Conservation (phyloP, 495 filamentous ascomycete species). For the Penicillium soppii region DNA sequence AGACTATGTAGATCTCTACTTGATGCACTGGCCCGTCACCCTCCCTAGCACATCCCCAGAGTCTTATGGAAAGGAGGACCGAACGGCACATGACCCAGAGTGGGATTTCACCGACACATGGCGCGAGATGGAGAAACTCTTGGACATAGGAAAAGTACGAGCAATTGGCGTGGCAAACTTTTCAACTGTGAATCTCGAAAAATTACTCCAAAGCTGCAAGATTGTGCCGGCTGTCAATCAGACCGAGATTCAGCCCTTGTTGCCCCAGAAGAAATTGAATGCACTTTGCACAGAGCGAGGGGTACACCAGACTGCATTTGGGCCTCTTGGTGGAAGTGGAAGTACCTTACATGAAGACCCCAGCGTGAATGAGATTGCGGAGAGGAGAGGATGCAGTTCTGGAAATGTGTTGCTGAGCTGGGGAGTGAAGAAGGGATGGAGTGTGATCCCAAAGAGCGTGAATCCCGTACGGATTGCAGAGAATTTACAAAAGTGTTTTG, state of each 20-base stretch:
- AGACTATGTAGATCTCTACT: slow-evolving; percentile 64
- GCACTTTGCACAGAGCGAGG: slow-evolving; percentile 49
- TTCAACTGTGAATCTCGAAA: slow-evolving; percentile 40
- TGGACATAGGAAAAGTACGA: slow-evolving; percentile 53
- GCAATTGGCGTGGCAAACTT: slow-evolving; percentile 60
- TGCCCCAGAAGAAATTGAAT: slow-evolving; percentile 57
- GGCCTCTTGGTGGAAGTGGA: slow-evolving; percentile 53
- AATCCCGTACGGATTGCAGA: slow-evolving; percentile 44
- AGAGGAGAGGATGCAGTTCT: slow-evolving; percentile 51
- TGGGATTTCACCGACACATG: slow-evolving; percentile 45
- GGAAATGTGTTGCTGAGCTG: slow-evolving; percentile 59
- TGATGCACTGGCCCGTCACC: slow-evolving; percentile 65
- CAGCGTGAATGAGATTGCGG: slow-evolving; percentile 50
- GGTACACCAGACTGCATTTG: slow-evolving; percentile 64
- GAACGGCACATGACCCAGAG: slow-evolving; percentile 41
- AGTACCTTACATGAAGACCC: slow-evolving; percentile 55
- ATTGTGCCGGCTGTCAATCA: slow-evolving; percentile 63
- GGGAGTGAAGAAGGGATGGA: slow-evolving; percentile 58
- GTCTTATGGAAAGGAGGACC: slow-evolving; percentile 36
- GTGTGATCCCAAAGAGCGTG: slow-evolving; percentile 61
- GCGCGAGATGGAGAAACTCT: slow-evolving; percentile 55
- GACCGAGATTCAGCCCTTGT: slow-evolving; percentile 53
- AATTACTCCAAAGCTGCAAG: slow-evolving; percentile 44
- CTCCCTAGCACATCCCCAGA: slow-evolving; percentile 48
- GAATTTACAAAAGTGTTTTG: slow-evolving; percentile 56